Conservation (phyloP, 179 eudicot genomes). For the Gypsophila paniculata region DNA sequence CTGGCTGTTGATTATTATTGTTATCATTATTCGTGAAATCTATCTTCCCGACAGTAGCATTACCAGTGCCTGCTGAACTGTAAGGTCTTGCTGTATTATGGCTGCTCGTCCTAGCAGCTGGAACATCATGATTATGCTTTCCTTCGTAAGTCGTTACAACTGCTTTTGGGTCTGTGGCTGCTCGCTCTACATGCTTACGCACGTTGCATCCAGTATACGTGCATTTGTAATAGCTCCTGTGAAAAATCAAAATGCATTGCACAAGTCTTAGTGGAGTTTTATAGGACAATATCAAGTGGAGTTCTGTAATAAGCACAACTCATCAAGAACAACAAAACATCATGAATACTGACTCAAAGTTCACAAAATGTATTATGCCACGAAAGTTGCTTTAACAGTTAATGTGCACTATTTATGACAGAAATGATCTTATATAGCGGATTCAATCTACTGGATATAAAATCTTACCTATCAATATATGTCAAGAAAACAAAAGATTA, state of each 20-base stretch:
- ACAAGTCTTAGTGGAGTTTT: not conserved
- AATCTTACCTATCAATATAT: not conserved
- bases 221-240: constrained; percentile 94
- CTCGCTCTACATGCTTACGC: constrained; percentile 91
- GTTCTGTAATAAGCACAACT: not conserved
- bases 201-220: constrained; percentile 74
- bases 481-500: not conserved
- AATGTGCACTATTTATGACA: not conserved
- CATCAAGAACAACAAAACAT: too few species aligned
- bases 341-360: not conserved
- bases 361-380: not conserved
- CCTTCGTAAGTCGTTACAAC: constrained; percentile 95
- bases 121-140: constrained; percentile 78
- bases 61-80: constrained; percentile 28
- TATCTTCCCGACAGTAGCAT: constrained; percentile 28
- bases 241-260: not conserved
- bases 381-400: not conserved
- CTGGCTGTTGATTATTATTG: constrained; percentile 36
- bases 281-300: not conserved
- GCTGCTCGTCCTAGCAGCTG: constrained; percentile 66
- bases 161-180: constrained; percentile 74
- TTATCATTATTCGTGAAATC: constrained; percentile 27
- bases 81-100: constrained; percentile 60
- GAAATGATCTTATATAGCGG: not conserved
- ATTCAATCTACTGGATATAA: not conserved